Evolutionary conservation across 2,329 filamentous ascomycete genomes (phyloP).

Genomic region (Sclerotinia minor): DNA sequence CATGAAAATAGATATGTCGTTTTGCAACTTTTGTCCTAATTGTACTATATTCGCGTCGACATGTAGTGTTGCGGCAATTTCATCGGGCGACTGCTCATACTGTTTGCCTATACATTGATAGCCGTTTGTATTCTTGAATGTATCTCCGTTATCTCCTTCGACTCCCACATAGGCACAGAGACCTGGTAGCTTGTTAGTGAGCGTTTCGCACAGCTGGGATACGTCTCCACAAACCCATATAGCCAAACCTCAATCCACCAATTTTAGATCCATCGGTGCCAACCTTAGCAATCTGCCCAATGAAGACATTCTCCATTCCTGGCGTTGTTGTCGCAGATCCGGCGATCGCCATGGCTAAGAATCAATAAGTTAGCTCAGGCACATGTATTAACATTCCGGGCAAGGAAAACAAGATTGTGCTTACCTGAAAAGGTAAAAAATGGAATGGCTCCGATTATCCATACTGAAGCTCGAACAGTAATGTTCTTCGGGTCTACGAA

Average conservation of each 20-base stretch:
- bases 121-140: constrained; percentile 20
- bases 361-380: constrained; percentile 1
- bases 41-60: constrained; percentile 17
- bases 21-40: constrained; percentile 15
- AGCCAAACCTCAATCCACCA: constrained; percentile 18
- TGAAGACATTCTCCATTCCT: constrained; percentile 19
- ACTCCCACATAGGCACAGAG: constrained; percentile 21
- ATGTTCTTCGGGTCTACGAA: constrained; percentile 21
- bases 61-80: constrained; percentile 13
- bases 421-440: constrained; percentile 16
- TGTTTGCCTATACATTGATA: constrained; percentile 22
- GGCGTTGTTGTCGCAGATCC: constrained; percentile 20
- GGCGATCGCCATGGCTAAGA: constrained; percentile 18
- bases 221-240: constrained; percentile 9
- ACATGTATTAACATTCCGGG: background rate
- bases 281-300: constrained; percentile 2
- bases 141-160: constrained; percentile 18
- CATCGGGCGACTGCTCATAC: constrained; percentile 7
- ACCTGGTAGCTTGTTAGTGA: constrained; percentile 15
- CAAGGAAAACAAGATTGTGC: background rate
- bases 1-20: constrained; percentile 21
- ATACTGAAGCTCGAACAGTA: constrained; percentile 16
- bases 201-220: background rate
- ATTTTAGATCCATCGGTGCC: constrained; percentile 9
- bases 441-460: constrained; percentile 20